Evolutionary conservation across 164 flowering plant genomes (phyloP), one percentile per base, ranked within the genome.

Genomic region (Echeveria elegans): DNA sequence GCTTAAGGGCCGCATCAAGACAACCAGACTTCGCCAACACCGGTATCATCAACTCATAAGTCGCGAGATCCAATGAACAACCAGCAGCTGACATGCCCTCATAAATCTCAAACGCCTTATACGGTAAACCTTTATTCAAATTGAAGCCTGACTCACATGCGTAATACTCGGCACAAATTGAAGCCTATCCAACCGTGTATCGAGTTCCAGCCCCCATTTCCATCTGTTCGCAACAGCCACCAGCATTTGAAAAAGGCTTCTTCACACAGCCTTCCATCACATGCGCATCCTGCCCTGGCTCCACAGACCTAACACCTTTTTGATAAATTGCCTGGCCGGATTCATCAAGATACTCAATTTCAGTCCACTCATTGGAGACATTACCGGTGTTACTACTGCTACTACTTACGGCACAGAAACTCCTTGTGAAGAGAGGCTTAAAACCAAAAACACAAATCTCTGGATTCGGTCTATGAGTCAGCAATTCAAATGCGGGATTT

Each of bases 141-240:
- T 86, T 78, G 90, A 65, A 0, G 91, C 86, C 61, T 84, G 87
- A 56, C 70, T 68, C 18, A 89, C 43, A 67, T 93, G 98, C 59
- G 79, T 73, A 88, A 89, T 89, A 66, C 75, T 93, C 1, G 98
- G 98, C 38, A 85, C 77, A 72, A 90, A 90, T 36, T 86, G 96
- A 32, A 93, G 85, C 43, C 78, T 87, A 71, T 89, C 97, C 81
- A 93, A 82, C 48, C 84, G 98, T 67, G 82, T 78, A 72, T 93
- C 98, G 82, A 93, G 73, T 31, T 93, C 95, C n/a, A 97, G 98
- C 3, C 97, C 97, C 98, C 98, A 93, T 77, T 79, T 88, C 98
- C 98, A 93, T 73, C 98, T 85, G 68, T 80, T 86, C 31, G 88
- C 90, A 47, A 86, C 77, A 81, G 90, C 98, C 6, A 90, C 87